A percentile compares a stretch with the other conserved stretches of the same genome.
Evolutionary conservation across 2,329 filamentous ascomycete species (phyloP).

Genomic region (Scortechinia acanthostroma): DNA sequence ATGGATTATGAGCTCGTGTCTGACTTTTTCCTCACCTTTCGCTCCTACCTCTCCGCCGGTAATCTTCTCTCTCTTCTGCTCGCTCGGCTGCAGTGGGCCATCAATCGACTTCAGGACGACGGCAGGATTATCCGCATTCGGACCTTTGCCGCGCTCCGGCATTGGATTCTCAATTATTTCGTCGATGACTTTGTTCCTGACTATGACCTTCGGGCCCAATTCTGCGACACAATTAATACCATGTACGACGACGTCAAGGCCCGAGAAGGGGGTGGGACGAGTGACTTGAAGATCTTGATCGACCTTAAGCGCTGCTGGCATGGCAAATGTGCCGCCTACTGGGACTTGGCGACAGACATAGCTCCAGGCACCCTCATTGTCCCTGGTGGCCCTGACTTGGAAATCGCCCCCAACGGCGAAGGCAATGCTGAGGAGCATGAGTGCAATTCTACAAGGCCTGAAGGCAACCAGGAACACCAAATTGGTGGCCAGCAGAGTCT

Average conservation of each 20-base stretch:
- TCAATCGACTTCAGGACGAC: constrained; percentile 52
- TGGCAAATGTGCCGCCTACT: constrained; percentile 54
- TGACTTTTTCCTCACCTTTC: constrained; percentile 65
- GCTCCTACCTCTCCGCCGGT: constrained; percentile 48
- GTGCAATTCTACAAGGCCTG: no score
- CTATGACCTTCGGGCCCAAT: not conserved
- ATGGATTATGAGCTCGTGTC: constrained; percentile 66
- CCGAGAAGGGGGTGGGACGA: not conserved
- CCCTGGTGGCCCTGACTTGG: not conserved
- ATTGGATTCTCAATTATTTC: constrained; percentile 68
- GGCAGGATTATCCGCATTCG: constrained; percentile 63
- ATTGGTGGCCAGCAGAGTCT: not conserved
- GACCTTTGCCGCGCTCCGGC: constrained; percentile 59
- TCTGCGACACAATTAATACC: not conserved
- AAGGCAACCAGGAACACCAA: no score
- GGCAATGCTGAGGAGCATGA: no score
- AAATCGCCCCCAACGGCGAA: not conserved
- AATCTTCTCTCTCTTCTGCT: constrained; percentile 55
- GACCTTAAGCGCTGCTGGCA: constrained; percentile 67
- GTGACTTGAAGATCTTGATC: constrained; percentile 48
- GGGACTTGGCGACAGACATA: constrained; percentile 28
- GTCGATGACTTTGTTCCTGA: constrained; percentile 51
- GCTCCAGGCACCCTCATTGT: not conserved
- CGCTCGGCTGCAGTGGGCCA: constrained; percentile 56
- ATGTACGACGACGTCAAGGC: not conserved